Conservation (phyloP, 2,329 filamentous ascomycete genomes). For the Apiospora pterosperma region DNA sequence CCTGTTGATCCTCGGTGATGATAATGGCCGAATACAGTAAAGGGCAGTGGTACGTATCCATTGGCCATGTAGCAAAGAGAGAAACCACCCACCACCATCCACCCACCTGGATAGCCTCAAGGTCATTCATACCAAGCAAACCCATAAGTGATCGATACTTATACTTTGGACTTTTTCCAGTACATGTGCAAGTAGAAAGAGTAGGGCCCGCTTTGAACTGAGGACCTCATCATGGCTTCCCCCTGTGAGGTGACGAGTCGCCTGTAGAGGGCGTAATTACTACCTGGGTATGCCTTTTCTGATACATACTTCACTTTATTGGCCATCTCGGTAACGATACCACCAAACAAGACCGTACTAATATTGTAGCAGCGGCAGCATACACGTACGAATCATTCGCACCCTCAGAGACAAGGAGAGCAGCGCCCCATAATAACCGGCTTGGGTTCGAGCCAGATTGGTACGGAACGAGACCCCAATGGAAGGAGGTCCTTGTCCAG, state of each 20-base stretch:
- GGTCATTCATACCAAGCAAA: neutral
- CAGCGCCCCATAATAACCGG: neutral
- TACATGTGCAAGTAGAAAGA: neutral
- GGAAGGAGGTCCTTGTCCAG: neutral
- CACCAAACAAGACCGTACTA: neutral
- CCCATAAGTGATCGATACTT: neutral
- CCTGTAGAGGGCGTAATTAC: neutral
- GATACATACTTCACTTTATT: neutral
- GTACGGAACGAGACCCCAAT: neutral
- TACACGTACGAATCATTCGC: neutral
- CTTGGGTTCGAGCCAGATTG: neutral
- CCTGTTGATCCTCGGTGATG: neutral
- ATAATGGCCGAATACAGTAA: neutral
- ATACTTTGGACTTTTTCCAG: neutral
- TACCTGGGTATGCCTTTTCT: neutral
- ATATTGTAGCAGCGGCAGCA: neutral
- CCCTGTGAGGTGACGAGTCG: neutral
- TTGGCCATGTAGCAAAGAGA: neutral
- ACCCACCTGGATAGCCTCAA: neutral
- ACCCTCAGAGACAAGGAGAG: neutral
- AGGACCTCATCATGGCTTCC: neutral
- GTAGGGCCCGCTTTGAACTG: neutral
- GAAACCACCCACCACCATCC: neutral
- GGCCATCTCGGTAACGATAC: neutral
- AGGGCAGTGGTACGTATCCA: neutral